Base-by-base conservation (phyloP, 306 rosid genomes). In the Vigna trinervia region DNA sequence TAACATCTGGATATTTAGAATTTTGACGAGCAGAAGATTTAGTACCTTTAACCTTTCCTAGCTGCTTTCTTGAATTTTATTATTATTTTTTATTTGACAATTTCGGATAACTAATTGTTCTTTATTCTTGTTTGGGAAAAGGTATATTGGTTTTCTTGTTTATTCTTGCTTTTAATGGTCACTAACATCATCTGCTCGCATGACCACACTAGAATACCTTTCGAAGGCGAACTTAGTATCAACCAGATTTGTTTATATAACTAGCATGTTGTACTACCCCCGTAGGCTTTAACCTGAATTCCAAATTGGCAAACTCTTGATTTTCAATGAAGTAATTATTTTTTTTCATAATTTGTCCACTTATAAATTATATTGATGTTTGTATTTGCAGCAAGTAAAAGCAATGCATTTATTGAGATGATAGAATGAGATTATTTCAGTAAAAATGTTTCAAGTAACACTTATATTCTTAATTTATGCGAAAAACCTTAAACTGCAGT, bases 121-220 rank as follows among this genome's bases (percentile, higher is more conserved):
- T 73, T 52, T 73, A 41, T 69, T 58, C 60, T 53, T 75, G 51
- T 54, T 64, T 28, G 4, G 32, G 23, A 3, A 20, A 78, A 69
- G 34, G 48, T 58, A 69, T 28, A 19, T 72, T 63, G 43, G 20
- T 28, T 79, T 61, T 71, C 58, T 57, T 36, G 19, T 17, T 26
- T 68, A 28, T 56, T 46, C 28, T 38, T 69, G 28, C 22, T 45
- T 26, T 60, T 64, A 20, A 8, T 63, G 10, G 15, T 43, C 36
- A 34, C 53, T 26, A 26, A 56, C 26, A 23, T 72, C 65, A 61
- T 36, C 46, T 15, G 22, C 47, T 53, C 2, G 46, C 46, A 5
- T 54, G 69, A 74, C 15, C 38, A 62, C 17, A 9, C 53, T 19
- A 73, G 30, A 47, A 70, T 53, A 23, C 52, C 36, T 76, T 15